Evolutionary conservation across 116 monocot species (phyloP), one percentile per base, ranked within the genome.

Genomic region (Dioscorea cayenensis): DNA sequence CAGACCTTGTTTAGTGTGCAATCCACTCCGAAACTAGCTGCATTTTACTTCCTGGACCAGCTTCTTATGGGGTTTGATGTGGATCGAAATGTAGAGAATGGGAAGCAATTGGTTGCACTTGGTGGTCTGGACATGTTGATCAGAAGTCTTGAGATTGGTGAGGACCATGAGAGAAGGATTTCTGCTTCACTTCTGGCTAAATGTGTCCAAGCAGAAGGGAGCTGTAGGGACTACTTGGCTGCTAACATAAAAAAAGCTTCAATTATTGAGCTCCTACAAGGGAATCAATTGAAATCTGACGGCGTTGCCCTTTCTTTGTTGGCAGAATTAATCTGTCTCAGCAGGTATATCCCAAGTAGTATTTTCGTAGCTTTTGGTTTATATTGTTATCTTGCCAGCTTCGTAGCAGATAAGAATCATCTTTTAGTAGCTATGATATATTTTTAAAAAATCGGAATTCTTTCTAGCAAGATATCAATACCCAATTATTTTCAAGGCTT

Each of bases 51-150:
- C 60, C 72, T 95, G 19, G 82, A 91, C 68, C 95, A 95, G 79
- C 82, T 95, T 29, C 80, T 91, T 48, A 84, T 59, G 51, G 95
- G 91, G 18, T 91, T 89, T 58, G 91, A 95, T 65, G 91, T 84
- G 13, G 91, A 95, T 65, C 76, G 86, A 80, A 95, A 95, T 36
- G 65, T 82, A 23, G 95, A 91, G 79, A 95, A 95, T 73, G 91
- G 86, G 49, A 95, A 86, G 71, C 88, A 95, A 68, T 50, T 84
- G 36, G 79, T 95, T 72, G 66, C 78, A 0, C 82, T 84, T 65
- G 88, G 95, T 43, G 95, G 95, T 17, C 73, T 88, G 71, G 67
- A 70, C 22, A 60, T 86, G 43, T 73, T 95, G 21, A 72, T 89
- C 7, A 79, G 43, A 70, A 84, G 83, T 65, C 76, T 95, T 49